phyloP scores from a whole-genome alignment of 2,329 filamentous ascomycete species.

The Fusarium nelsonii region DNA sequence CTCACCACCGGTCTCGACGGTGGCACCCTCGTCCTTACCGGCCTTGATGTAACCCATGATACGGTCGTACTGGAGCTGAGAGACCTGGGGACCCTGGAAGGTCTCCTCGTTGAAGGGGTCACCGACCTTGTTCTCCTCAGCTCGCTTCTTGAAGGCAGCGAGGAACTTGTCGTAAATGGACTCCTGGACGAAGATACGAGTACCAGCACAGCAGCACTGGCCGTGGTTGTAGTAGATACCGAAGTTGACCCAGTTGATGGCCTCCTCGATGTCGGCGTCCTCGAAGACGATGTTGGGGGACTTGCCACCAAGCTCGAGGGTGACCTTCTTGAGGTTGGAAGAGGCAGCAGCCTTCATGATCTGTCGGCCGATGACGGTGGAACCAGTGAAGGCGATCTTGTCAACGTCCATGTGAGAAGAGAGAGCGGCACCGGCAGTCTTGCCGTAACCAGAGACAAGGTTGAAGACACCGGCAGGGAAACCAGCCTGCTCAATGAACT shows the following conservation, averaged over 20 bases:
- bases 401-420: constrained; percentile 82
- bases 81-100: constrained; percentile 91
- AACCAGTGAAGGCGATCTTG: constrained; percentile 87
- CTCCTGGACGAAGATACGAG: constrained; percentile 88
- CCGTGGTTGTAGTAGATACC: constrained; percentile 76
- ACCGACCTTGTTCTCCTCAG: constrained; percentile 80
- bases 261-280: constrained; percentile 81
- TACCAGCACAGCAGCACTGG: constrained; percentile 79
- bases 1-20: constrained; percentile 66
- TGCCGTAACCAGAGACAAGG: constrained; percentile 82
- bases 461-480: constrained; percentile 84
- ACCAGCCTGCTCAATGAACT: constrained; percentile 78
- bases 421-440: constrained; percentile 80
- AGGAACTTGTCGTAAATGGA: constrained; percentile 90
- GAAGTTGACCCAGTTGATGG: constrained; percentile 82
- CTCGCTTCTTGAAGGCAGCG: constrained; percentile 81
- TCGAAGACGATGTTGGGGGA: constrained; percentile 84
- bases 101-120: constrained; percentile 83
- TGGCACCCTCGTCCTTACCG: constrained; percentile 70
- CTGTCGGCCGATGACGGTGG: constrained; percentile 76
- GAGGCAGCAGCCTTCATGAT: constrained; percentile 85
- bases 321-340: constrained; percentile 86
- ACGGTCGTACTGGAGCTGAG: constrained; percentile 86
- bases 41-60: constrained; percentile 86
- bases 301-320: constrained; percentile 84